Evolutionary conservation across 495 filamentous ascomycete species (phyloP), one percentile per base, ranked within the genome.

Genomic region (Neurospora sp.): DNA sequence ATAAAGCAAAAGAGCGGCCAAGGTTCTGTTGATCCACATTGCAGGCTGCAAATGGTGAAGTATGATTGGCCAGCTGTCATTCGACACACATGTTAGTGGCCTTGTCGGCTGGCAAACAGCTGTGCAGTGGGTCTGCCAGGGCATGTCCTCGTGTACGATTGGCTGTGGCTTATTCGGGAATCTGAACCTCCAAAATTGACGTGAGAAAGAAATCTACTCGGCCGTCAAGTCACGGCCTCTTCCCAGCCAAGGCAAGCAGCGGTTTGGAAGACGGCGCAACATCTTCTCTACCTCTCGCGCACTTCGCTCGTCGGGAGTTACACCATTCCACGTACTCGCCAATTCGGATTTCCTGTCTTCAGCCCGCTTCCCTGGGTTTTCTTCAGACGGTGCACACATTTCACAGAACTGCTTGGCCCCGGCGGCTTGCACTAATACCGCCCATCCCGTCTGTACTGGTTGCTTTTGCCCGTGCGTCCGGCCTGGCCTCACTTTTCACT

Each of bases 171-270:
- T 81, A 81, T 80, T 80, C 74, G 78, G 76, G 74, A 72, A 31
- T 65, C 53, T 65, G 70, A 71, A 76, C 74, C 65, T 72, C 78
- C 73, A 76, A 79, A 81, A 79, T 79, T 80, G 76, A 76, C 78
- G 76, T 78, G 76, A 78, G 75, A 27, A 77, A 80, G 78, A 81
- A 81, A 80, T 80, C 79, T 76, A 78, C 77, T 73, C 72, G 69
- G 53, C 53, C 53, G 53, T 61, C 53, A 61, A 65, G 53, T 61
- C 53, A 61, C 22, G 53, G 53, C 53, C 53, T 16, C 53, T 31
- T 65, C 27, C 53, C 53, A 35, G 53, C 53, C 53, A 65, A 35
- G 27, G 18, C 53, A 35, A 65, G 27, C 53, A 65, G 22, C 27
- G 53, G 16, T 16, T 18, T 65, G 53, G 53, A 65, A 9, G 27